Evolutionary conservation across 805 yeast species (phyloP).

Genomic region (Ogataea polymorpha): DNA sequence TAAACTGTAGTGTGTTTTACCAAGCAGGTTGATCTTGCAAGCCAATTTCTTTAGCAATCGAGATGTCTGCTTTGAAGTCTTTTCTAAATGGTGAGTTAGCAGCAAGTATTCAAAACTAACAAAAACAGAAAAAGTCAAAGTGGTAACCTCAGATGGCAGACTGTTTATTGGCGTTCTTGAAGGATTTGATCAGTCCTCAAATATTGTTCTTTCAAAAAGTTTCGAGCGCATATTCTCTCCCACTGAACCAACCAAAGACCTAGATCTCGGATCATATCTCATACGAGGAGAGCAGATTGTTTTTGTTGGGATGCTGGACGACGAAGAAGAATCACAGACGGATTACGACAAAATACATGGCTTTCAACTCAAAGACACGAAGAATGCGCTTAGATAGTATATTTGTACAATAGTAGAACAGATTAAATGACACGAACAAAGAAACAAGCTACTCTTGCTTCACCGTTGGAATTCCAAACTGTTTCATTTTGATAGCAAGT

Average conservation of each 20-base stretch:
- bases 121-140: slow-evolving; percentile 47
- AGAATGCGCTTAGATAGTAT: slow-evolving; percentile 25
- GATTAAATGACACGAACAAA: neutral
- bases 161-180: slow-evolving; percentile 45
- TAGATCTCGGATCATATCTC: slow-evolving; percentile 46
- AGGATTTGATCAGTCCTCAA: slow-evolving; percentile 67
- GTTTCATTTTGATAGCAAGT: slow-evolving; percentile 78
- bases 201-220: slow-evolving; percentile 51
- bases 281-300: slow-evolving; percentile 60
- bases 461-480: slow-evolving; percentile 58
- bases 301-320: slow-evolving; percentile 53
- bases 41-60: neutral
- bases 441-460: slow-evolving; percentile 5
- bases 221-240: slow-evolving; percentile 47
- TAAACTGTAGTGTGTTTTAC: neutral
- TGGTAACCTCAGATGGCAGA: slow-evolving; percentile 57
- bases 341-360: slow-evolving; percentile 39
- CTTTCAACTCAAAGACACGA: slow-evolving; percentile 28
- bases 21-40: neutral
- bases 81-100: slow-evolving; percentile 25
- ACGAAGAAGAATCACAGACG: slow-evolving; percentile 35
- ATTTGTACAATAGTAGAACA: slow-evolving; percentile 13
- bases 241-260: slow-evolving; percentile 37
- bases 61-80: slow-evolving; percentile 26
- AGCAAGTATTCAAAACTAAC: slow-evolving; percentile 13